Conservation (phyloP, 805 yeast species). For the Yarrowia divulgata region DNA sequence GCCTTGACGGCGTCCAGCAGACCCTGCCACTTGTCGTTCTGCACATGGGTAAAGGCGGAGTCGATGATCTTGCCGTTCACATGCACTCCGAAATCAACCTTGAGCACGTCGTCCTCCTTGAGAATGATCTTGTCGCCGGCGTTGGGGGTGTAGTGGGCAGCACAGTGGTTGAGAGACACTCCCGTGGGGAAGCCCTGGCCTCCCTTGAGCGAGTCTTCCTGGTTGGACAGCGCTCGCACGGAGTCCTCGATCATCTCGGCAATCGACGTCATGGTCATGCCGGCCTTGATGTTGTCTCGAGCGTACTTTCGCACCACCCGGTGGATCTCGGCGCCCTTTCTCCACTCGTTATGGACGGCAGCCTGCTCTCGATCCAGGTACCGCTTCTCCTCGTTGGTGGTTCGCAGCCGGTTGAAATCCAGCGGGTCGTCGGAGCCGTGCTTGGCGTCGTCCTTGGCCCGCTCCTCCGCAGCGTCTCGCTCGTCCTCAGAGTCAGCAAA, state of each 20-base stretch:
- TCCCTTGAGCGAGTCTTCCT: constrained; percentile 62
- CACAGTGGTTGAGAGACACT: constrained; percentile 87
- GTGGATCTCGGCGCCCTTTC: constrained; percentile 97
- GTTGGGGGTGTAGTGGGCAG: constrained; percentile 98
- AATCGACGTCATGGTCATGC: constrained; percentile 88
- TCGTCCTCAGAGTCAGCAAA: constrained; percentile 38
- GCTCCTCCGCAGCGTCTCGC: constrained; percentile 35
- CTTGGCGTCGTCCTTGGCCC: constrained; percentile 35
- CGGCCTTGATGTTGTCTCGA: constrained; percentile 78
- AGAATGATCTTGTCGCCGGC: constrained; percentile 87
- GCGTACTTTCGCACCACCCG: constrained; percentile 87
- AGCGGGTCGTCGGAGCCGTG: constrained; percentile 71
- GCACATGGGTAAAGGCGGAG: constrained; percentile 91
- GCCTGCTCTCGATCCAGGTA: constrained; percentile 69
- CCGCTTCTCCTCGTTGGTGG: constrained; percentile 86
- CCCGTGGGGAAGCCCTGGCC: constrained; percentile 99
- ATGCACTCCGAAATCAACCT: constrained; percentile 96
- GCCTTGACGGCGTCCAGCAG: constrained; percentile 84
- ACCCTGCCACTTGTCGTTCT: constrained; percentile 81
- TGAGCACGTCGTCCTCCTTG: constrained; percentile 89
- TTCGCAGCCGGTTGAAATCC: constrained; percentile 70
- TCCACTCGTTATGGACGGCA: constrained; percentile 80
- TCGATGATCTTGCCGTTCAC: constrained; percentile 93
- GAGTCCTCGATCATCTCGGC: constrained; percentile 90
- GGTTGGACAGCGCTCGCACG: constrained; percentile 75